Evolutionary conservation across 192 early-diverging fungal genomes (phyloP).

Genomic region (Diversispora eburnea): DNA sequence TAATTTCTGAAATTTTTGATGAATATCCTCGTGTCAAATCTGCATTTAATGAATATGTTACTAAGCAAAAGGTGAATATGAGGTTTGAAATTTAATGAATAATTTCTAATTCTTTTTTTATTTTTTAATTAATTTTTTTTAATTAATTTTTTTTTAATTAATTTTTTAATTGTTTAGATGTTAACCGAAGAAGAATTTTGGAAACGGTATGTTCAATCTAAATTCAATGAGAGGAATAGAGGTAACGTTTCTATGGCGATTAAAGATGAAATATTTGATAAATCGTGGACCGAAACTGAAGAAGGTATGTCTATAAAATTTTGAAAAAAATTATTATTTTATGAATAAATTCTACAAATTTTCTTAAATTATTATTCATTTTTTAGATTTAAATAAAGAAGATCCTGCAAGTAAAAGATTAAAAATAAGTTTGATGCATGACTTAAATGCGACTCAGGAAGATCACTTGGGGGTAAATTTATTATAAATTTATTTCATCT

Average conservation of each 20-base stretch:
- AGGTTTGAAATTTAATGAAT: background rate
- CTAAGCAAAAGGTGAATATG: background rate
- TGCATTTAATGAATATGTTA: slow-evolving; percentile 17
- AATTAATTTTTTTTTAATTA: slow-evolving; percentile 43
- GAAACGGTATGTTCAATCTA: slow-evolving; percentile 78
- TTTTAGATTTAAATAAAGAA: slow-evolving; percentile 33
- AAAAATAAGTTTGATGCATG: slow-evolving; percentile 62
- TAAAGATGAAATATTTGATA: slow-evolving; percentile 76
- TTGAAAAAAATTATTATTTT: background rate
- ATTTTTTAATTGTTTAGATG: background rate
- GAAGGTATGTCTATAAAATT: slow-evolving; percentile 36
- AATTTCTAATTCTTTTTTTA: background rate
- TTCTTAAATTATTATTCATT: background rate
- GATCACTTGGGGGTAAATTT: slow-evolving; percentile 65
- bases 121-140: background rate
- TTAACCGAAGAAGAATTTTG: slow-evolving; percentile 80
- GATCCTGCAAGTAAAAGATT: slow-evolving; percentile 44
- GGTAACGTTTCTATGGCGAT: slow-evolving; percentile 42
- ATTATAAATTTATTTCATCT: slow-evolving; percentile 26
- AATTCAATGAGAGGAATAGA: slow-evolving; percentile 82
- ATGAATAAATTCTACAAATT: background rate
- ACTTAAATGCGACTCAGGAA: slow-evolving; percentile 77
- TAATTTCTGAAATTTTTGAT: slow-evolving; percentile 83
- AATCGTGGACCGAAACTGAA: slow-evolving; percentile 75
- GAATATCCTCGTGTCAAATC: slow-evolving; percentile 75